These are phyloP conservation scores for Liriodendron chinense DNA, from an alignment of 164 flowering plant genomes.

Conservation along the genomic window DNA sequence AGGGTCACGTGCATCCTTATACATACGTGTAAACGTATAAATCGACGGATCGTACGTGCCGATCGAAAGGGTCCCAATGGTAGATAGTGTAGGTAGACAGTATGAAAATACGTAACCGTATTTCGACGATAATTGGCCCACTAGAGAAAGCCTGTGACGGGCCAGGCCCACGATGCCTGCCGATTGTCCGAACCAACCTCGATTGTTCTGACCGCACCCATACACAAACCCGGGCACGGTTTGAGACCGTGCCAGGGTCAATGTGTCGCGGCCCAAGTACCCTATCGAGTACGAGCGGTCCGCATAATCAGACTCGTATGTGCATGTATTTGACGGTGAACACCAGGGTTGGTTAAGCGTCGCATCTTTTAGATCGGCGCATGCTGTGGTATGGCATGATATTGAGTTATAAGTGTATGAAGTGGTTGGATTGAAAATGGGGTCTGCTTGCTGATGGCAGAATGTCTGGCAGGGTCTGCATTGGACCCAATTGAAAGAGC, in stretches of 20 bases:
- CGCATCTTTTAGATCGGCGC: slow-evolving; percentile 29
- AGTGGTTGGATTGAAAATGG: slow-evolving; percentile 30
- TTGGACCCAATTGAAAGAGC: slow-evolving; percentile 51
- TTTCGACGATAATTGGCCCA: slow-evolving; percentile 29
- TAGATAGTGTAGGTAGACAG: slow-evolving; percentile 39
- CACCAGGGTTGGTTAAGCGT: slow-evolving; percentile 41
- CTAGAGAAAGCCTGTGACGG: slow-evolving; percentile 37
- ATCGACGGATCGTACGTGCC: slow-evolving; percentile 7
- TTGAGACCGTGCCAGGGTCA: slow-evolving; percentile 14
- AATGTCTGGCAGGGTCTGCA: slow-evolving; percentile 41
- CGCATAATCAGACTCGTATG: slow-evolving; percentile 44
- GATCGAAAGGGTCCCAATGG: slow-evolving; percentile 27
- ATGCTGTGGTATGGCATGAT: slow-evolving; percentile 25
- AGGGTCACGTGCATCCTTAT: slow-evolving; percentile 22
- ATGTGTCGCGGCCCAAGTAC: slow-evolving; percentile 28
- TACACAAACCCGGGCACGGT: slow-evolving; percentile 21
- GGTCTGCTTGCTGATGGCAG: slow-evolving; percentile 41
- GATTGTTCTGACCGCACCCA: slow-evolving; percentile 53
- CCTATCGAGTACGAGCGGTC: slow-evolving; percentile 43
- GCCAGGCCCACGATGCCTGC: slow-evolving; percentile 51
- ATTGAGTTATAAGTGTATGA: slow-evolving; percentile 33
- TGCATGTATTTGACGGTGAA: slow-evolving; percentile 20
- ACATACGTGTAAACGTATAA: slow-evolving; percentile 44
- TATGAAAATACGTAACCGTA: slow-evolving; percentile 44
- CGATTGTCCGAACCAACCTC: slow-evolving; percentile 42